Base-by-base conservation (phyloP, 164 flowering plant genomes). In the Amborella trichopoda region DNA sequence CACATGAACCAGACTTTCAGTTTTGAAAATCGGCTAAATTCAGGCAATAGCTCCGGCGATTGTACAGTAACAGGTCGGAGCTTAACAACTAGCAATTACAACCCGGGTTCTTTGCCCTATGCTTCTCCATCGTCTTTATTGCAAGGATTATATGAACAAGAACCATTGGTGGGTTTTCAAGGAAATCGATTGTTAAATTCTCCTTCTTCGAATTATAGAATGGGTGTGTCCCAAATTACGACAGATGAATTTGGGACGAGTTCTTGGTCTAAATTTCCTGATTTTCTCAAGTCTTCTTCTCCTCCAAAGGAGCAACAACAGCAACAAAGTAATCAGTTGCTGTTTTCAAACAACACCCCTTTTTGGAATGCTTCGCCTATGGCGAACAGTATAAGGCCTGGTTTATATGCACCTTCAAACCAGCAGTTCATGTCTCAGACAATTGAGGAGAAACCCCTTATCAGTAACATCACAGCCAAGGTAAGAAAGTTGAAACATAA, bases 341-440 rank as follows among this genome's bases (percentile, higher is more conserved):
- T 68, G 33, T 69, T 71, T 39, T 50, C 74, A 25, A 66, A 69
- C 50, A 67, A 64, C 55, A n/a, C 73, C 11, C 58, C 68, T 22
- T 71, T 53, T 32, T 70, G 74, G 72, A 68, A 64, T 40, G 44
- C 73, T 36, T 52, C 80, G 1, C 43, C 63, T 0, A 46, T 50
- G 1, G 34, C 60, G 23, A 53, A 38, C 32, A 41, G 52, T 19
- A 45, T 50, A 20, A 32, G 54, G 25, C n/a, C 59, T 2, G 38
- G 54, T 28, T 39, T 51, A 38, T 26, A 46, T 18, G 46, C 71
- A 20, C 49, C 66, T 6, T 40, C 53, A 5, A 62, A 57, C 14
- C 20, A 61, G 5, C 69, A 66, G 19, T 52, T 60, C 41, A 41
- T 55, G 4, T 17, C 61, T 2, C 66, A 65, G 1, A 28, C 56